phyloP scores from a whole-genome alignment of 331 rosid species.

The Quercus lobata region DNA sequence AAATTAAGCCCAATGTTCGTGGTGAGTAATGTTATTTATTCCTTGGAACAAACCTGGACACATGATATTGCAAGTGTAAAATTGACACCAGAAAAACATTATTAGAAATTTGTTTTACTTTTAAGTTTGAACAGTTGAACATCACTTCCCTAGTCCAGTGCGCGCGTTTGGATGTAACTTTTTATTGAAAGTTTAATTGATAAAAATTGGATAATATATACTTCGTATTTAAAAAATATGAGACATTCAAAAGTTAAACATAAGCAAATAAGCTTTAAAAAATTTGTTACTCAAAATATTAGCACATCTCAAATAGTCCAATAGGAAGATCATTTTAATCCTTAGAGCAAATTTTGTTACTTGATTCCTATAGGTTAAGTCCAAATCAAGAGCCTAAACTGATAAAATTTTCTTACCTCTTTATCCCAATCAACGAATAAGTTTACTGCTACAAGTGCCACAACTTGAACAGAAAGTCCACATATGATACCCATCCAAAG shows the following conservation, averaged over 20 bases:
- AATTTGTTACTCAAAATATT: not conserved
- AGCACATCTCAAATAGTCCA: not conserved
- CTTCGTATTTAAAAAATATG: no score
- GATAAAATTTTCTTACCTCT: constrained; percentile 28
- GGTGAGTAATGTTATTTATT: not conserved
- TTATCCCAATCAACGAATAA: constrained; percentile 34
- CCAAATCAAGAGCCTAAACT: not conserved
- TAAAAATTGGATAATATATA: no score
- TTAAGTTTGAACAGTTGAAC: no score
- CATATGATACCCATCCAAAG: constrained; percentile 65
- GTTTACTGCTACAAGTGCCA: constrained; percentile 30
- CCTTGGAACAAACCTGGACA: not conserved
- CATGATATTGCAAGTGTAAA: not conserved
- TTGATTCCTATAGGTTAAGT: not conserved
- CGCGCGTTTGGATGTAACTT: no score
- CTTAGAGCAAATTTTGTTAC: not conserved
- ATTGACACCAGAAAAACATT: not conserved
- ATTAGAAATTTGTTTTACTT: not conserved
- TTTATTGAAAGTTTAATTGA: no score
- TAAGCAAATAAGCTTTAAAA: no score
- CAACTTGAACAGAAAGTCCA: constrained; percentile 48
- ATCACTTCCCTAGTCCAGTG: no score
- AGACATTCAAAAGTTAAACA: no score
- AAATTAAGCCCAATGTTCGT: not conserved
- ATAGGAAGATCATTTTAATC: not conserved